Conservation (phyloP, 2,329 filamentous ascomycete genomes). For the Fusarium marasasianum region DNA sequence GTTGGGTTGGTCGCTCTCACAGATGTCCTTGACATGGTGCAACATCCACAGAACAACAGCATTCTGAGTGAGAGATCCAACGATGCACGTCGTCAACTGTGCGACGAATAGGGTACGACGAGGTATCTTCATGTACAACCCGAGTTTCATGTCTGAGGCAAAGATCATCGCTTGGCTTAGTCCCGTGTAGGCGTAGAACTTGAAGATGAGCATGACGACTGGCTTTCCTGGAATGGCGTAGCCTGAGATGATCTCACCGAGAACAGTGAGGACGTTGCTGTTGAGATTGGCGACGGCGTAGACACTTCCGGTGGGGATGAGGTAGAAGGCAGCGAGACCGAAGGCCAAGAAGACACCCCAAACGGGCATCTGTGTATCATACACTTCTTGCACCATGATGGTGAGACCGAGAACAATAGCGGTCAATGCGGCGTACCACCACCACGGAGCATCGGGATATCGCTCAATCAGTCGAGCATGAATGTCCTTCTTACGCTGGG, state of each 20-base stretch:
- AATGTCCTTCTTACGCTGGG: neutral
- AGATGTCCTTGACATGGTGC: neutral
- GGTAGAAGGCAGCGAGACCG: neutral
- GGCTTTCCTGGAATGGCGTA: neutral
- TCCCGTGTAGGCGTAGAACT: neutral
- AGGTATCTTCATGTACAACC: neutral
- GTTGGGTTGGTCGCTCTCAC: neutral
- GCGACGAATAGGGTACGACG: neutral
- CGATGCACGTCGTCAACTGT: neutral
- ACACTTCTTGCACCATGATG: neutral
- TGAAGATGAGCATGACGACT: neutral
- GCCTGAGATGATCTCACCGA: neutral
- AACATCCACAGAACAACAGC: neutral
- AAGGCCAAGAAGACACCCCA: neutral
- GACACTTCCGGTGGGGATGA: neutral
- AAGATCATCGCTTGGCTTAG: neutral
- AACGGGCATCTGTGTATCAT: neutral
- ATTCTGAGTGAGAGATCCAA: neutral
- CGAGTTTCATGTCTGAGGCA: neutral
- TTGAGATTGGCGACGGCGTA: neutral
- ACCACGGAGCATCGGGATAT: neutral
- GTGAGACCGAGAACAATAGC: neutral
- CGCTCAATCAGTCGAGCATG: neutral
- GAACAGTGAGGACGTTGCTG: neutral
- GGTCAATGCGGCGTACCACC: neutral